Evolutionary conservation across 179 eudicot genomes (phyloP).

Genomic region (Silene vulgaris): DNA sequence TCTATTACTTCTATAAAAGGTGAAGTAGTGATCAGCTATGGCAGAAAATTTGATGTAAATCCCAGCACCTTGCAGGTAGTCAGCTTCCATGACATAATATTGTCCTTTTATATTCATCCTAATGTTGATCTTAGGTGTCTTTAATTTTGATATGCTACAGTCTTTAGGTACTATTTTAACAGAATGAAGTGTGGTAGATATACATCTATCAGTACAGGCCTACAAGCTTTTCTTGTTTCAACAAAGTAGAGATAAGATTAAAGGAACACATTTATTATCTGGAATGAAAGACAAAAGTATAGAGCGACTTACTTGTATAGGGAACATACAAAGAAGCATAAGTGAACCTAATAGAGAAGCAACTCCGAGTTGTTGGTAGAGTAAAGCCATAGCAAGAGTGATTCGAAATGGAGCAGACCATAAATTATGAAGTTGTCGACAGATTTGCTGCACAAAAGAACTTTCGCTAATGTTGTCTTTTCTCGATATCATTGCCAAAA

Average conservation of each 20-base stretch:
- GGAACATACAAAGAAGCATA: conserved; percentile 54
- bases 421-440: conserved; percentile 62
- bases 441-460: conserved; percentile 43
- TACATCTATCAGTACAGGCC: no score
- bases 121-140: no score
- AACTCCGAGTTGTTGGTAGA: conserved; percentile 57
- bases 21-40: no score
- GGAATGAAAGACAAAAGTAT: not conserved
- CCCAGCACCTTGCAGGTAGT: no score
- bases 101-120: no score
- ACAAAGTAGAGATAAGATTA: not conserved
- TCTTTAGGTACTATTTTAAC: no score
- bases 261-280: not conserved
- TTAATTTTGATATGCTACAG: no score
- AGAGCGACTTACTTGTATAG: conserved; percentile 47
- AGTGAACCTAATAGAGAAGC: conserved; percentile 61
- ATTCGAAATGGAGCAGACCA: conserved; percentile 78
- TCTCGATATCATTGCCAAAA: not conserved
- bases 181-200: no score
- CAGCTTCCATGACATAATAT: no score
- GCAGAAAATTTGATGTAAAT: no score
- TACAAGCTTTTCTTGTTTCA: not conserved
- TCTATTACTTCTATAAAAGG: no score
- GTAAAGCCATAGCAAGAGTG: conserved; percentile 49
- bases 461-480: not conserved